Base-by-base conservation (phyloP, 148 eudicot genomes). In the Gaultheria prostrata region DNA sequence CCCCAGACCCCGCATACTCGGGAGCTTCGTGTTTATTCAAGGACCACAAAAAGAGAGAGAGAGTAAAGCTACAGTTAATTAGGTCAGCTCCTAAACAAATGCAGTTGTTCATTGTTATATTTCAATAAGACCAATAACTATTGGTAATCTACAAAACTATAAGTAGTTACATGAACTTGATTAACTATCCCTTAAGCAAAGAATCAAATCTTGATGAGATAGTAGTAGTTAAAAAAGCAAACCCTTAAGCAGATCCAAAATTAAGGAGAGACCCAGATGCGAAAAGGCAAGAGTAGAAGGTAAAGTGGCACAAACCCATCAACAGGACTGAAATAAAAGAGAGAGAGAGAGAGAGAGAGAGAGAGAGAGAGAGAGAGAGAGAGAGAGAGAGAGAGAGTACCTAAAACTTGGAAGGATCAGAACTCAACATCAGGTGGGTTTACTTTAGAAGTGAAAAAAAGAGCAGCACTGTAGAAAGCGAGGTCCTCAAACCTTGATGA, bases 221-320 rank as follows among this genome's bases (percentile, higher is more conserved):
- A 67, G 49, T 80, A 15, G 8, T 17, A 30, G 33, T 59, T 20
- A 3, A 5, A 20, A 20, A 8, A 50, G 8, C 35, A 80, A 45
- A 80, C 75, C 74, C 83, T 80, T 49, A 28, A 18, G 48, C 43
- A 50, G 83, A 81, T 81, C 83, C 76, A 69, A 30, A 80, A 81
- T 18, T 76, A 69, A 59, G 32, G 61, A 28, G 20, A 81, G 77
- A 50, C 77, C 83, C 77, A 81, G 83, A 67, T 49, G 48, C 77
- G 32, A 49, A 57, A 81, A 63, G 48, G 75, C 45, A 67, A 18
- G 18, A 30, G 46, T 18, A 67, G 76, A 30, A 49, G 32, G 56
- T 67, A 80, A 26, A 80, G 54, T 28, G 70, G 30, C 83, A 80
- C 26, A 67, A 80, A 67, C 75, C 75, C 83, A 80, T 80, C 14